Base-by-base conservation (phyloP, 176 grass and related monocot genomes). In the Raddia guianensis region DNA sequence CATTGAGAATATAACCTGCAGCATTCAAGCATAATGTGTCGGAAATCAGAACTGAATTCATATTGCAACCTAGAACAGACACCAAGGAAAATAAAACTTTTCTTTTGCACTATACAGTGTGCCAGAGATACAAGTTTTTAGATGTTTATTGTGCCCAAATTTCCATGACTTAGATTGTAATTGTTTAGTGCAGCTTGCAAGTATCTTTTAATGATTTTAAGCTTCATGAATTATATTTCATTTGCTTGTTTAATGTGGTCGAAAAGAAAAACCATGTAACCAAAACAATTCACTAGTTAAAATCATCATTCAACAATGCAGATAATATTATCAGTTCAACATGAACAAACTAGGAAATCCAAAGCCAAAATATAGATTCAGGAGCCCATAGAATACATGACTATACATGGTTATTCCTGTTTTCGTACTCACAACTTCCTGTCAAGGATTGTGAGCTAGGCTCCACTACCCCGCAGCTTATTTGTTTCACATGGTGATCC, bases 1-100 rank as follows among this genome's bases (percentile, higher is more conserved):
- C 97, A 95, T 95, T 69, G 97, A 99, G 75, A 95, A 99, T 86
- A 99, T 93, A 74, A 99, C 85, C 97, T 99, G 85, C 68, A 91
- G 61, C 14, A 74, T 34, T 8, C 20, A 45, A 49, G 15, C 8
- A 53, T 34, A 81, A 73, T 40, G 73, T 60, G 20, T 60, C 15
- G 7, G 51, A 56, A 74, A 74, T 52, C 32, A n/a, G 21, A 82
- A 66, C 21, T 45, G 16, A 55, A 44, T 71, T 62, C 7, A 19
- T 77, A 73, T 7, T 33, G 32, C 57, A 56, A 73, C 32, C 46
- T 68, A 3, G 40, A 49, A 78, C 43, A 34, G 27, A 78, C 52
- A 73, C 3, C 18, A 73, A 51, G 44, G 21, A 51, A 73, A 73
- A 52, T 14, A 61, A 61, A 20, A 6, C 13, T 35, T 59, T 3